phyloP scores from a whole-genome alignment of 2,329 filamentous ascomycete species.

The Ophiocordyceps camponoti-saundersi region DNA sequence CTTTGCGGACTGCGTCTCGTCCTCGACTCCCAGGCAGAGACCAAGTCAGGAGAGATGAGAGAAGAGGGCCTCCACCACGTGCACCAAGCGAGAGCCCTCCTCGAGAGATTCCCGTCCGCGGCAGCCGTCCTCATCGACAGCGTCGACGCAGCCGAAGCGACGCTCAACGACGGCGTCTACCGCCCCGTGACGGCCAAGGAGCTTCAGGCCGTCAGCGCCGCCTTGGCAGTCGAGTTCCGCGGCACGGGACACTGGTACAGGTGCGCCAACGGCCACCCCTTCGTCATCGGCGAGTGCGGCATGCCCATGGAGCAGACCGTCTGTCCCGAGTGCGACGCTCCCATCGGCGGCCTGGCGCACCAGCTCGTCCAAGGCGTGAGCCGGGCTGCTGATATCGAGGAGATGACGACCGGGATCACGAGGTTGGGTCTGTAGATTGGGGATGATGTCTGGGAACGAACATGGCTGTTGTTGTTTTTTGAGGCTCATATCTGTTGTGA shows the following conservation, averaged over 20 bases:
- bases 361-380: not conserved
- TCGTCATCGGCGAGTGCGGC: constrained; percentile 49
- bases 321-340: constrained; percentile 44
- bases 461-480: too few relatives aligned
- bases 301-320: constrained; percentile 42
- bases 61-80: constrained; percentile 6
- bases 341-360: constrained; percentile 33
- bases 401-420: not conserved
- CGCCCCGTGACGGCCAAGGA: constrained; percentile 30
- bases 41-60: not conserved
- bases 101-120: constrained; percentile 10
- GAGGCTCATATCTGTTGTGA: too few relatives aligned
- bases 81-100: constrained; percentile 4
- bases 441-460: not conserved
- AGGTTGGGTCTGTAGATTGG: not conserved
- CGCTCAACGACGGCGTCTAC: constrained; percentile 32
- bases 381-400: constrained; percentile 17
- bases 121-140: constrained; percentile 20
- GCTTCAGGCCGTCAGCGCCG: constrained; percentile 28
- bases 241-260: constrained; percentile 46
- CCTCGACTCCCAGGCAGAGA: not conserved
- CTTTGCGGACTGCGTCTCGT: constrained; percentile 21
- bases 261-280: constrained; percentile 39
- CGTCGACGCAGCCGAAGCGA: constrained; percentile 24
- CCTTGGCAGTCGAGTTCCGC: constrained; percentile 31